Evolutionary conservation across 129 eudicot genomes (phyloP), one percentile per base, ranked within the genome.

Genomic region (Artemisia annua): DNA sequence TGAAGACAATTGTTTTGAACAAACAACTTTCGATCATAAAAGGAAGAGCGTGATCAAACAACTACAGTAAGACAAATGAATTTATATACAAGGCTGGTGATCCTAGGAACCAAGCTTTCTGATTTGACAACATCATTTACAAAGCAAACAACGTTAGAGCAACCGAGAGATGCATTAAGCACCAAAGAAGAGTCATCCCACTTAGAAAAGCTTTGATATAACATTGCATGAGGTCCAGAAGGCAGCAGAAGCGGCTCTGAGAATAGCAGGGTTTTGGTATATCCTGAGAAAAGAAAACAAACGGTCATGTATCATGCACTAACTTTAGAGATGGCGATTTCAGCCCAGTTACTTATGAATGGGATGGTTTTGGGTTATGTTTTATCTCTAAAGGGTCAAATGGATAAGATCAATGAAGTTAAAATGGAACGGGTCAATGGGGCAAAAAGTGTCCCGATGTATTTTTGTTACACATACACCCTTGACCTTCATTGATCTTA

Each of bases 191-290:
- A 22, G 28, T 28, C 59, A 56, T 51, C 80, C 3, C 3, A 22
- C 44, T 81, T 67, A 95, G 69, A 90, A 85, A 48, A 95, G 91
- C 91, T 88, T 95, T 20, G 99, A 90, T 78, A 95, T 86, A 61
- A 95, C 96, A 68, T 76, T 85, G 78, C 97, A 95, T 6, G 99
- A 95, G 60, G 96, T 90, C 97, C 99, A 90, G 87, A 95, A 95
- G 20, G 99, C 99, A n/a, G 99, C 82, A 26, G 99, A 86, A 72
- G 99, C 99, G 14, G 85, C 99, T 75, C 83, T 80, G 2, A 95
- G 83, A 46, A 95, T 84, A 6, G 96, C 99, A 0, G 99, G 99
- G 73, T 95, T 95, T 83, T 90, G 99, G 79, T 95, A 95, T 18
- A 95, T 86, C 85, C 99, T 95, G 86, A 52, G 13, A 53, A 49